A percentile compares a stretch with the other conserved stretches of the same genome.
These are phyloP conservation scores for Fusarium illudens DNA, from an alignment of 2,329 filamentous ascomycete species.

Conservation along the genomic window DNA sequence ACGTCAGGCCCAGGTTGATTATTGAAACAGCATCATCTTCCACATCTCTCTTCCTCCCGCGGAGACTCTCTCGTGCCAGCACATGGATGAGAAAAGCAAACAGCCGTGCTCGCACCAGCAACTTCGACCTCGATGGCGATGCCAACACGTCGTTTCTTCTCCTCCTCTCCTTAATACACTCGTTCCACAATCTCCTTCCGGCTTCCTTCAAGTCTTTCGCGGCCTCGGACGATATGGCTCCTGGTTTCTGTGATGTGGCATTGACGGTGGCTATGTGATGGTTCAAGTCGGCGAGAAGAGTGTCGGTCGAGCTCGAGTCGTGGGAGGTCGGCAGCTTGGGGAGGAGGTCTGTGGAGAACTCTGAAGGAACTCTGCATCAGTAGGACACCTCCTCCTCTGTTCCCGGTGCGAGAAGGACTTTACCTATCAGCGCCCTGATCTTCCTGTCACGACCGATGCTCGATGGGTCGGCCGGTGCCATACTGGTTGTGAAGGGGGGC, in stretches of 20 bases:
- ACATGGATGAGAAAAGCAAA: slow-evolving; percentile 76
- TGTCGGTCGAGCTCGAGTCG: slow-evolving; percentile 53
- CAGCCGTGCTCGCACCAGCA: slow-evolving; percentile 54
- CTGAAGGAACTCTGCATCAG: slow-evolving; percentile 24
- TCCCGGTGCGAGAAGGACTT: background rate
- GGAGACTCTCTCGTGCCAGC: slow-evolving; percentile 54
- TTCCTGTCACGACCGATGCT: slow-evolving; percentile 35
- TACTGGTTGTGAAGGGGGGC: slow-evolving; percentile 5
- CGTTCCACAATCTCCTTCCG: slow-evolving; percentile 73
- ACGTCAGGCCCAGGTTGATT: slow-evolving; percentile 72
- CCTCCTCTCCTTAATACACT: slow-evolving; percentile 62
- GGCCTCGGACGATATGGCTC: background rate
- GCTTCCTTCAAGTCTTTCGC: slow-evolving; percentile 59
- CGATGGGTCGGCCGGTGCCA: slow-evolving; percentile 32
- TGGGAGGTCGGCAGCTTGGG: slow-evolving; percentile 29
- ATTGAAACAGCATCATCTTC: slow-evolving; percentile 61
- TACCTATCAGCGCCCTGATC: slow-evolving; percentile 38
- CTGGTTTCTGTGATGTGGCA: slow-evolving; percentile 7
- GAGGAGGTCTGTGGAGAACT: slow-evolving; percentile 42
- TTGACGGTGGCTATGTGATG: slow-evolving; percentile 40
- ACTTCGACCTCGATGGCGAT: slow-evolving; percentile 35
- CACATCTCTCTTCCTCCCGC: slow-evolving; percentile 34
- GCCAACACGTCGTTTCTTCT: slow-evolving; percentile 30
- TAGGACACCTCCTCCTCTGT: no score
- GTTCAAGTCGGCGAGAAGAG: slow-evolving; percentile 44